Evolutionary conservation across 768 basidiomycete genomes (phyloP).

Genomic region (Gautieria morchelliformis): DNA sequence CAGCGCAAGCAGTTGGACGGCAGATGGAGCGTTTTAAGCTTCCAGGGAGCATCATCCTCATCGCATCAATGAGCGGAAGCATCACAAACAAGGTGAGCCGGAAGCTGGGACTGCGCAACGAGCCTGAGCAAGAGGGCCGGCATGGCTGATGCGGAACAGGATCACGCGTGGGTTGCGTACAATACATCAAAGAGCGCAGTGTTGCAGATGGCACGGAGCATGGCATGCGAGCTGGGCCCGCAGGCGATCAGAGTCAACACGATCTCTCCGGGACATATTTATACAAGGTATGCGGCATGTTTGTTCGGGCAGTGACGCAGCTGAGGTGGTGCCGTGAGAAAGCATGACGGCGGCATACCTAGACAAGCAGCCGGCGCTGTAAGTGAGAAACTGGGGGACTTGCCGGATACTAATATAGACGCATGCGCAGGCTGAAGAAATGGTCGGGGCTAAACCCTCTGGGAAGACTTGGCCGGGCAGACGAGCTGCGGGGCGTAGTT

Average conservation of each 20-base stretch:
- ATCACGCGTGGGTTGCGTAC: conserved; percentile 68
- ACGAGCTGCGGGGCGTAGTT: conserved; percentile 64
- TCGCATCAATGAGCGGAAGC: conserved; percentile 55
- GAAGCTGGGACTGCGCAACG: background rate
- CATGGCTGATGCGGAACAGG: conserved; percentile 27
- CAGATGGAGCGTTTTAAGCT: conserved; percentile 43
- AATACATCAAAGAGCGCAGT: conserved; percentile 73
- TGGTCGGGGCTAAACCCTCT: conserved; percentile 67
- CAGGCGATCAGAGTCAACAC: conserved; percentile 64
- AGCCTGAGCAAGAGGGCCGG: conserved; percentile 6
- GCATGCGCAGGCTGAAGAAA: conserved; percentile 38
- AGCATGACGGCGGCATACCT: conserved; percentile 73
- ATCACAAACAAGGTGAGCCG: conserved; percentile 57
- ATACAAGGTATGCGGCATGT: conserved; percentile 39
- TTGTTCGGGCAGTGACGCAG: conserved; percentile 8
- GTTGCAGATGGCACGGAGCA: conserved; percentile 70
- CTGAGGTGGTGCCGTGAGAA: conserved; percentile 1
- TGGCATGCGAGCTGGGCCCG: conserved; percentile 70
- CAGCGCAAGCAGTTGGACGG: conserved; percentile 44
- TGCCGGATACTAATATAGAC: background rate
- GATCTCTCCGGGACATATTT: conserved; percentile 69
- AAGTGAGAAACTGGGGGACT: background rate
- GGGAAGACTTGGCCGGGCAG: conserved; percentile 59
- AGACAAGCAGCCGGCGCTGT: conserved; percentile 42
- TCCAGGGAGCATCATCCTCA: conserved; percentile 46